A percentile compares a stretch with the other conserved stretches of the same genome.
phyloP scores from a whole-genome alignment of 148 eudicot genomes.

The Pouteria glomerata region DNA sequence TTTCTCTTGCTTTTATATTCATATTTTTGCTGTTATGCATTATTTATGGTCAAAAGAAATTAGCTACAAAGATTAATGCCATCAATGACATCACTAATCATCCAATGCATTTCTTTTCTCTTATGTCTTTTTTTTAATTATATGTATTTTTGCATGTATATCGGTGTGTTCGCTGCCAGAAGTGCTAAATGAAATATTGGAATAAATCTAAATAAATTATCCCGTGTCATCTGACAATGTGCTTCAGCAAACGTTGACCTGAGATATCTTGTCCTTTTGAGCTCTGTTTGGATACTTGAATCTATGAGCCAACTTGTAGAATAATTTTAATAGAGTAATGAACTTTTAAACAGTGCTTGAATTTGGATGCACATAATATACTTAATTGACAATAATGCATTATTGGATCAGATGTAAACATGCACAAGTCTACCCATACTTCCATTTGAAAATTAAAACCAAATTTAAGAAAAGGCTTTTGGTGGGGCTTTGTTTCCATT shows the following conservation, averaged over 20 bases:
- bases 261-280: neutral
- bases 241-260: neutral
- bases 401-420: too few species aligned
- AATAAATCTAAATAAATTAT: neutral
- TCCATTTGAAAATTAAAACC: neutral
- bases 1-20: too few species aligned
- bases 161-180: neutral
- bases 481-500: neutral
- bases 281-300: neutral
- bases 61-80: constrained; percentile 1
- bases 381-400: neutral
- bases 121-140: too few species aligned
- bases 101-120: neutral
- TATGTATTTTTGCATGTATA: too few species aligned
- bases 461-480: neutral
- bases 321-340: neutral
- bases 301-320: neutral
- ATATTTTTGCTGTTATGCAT: neutral
- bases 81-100: neutral
- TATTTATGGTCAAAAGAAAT: neutral
- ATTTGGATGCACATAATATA: neutral
- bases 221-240: neutral
- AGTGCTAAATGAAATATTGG: neutral
- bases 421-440: neutral
- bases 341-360: neutral